Base-by-base conservation (phyloP, 805 yeast species). In the Helenozyma baotianmanensis region DNA sequence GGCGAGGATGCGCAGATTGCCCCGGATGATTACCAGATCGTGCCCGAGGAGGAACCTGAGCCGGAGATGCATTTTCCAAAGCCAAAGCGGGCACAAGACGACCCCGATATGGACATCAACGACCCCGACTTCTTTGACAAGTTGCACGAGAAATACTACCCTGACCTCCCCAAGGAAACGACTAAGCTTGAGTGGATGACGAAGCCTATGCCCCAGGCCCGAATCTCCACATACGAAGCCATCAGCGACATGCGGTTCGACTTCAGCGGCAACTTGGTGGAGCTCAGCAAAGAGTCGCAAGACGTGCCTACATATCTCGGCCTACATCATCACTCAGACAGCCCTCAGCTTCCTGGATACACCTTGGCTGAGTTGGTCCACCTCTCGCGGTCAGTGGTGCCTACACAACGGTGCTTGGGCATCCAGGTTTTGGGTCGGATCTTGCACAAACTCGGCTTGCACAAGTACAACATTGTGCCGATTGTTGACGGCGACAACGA, bases 131-230 rank as follows among this genome's bases (percentile, higher is more conserved):
- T 89, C 54, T 72, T 78, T 44, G 79, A 79, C 17, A 81, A 87
- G 50, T 62, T 92, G 32, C 92, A 88, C 49, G 82, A 78, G 16
- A 84, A 83, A 51, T 90, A 77, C 60, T 92, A 80, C 60, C 97
- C 99, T 1, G 90, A 88, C 44, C 64, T 92, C 31, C 96, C 96
- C 2, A 77, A 68, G 29, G 95, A 92, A 44, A 74, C 85, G 0
- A 79, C 76, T 25, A 82, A 85, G 47, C 57, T 92, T 36, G 83
- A 88, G 38, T 92, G 99, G 99, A 89, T 89, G 96, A 73, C 80
- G 36, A 78, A 84, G 2, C 74, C 80, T 1, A 65, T 73, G 16
- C 68, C 73, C 1, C 40, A 57, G 9, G 57, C 61, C 15, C 59
- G 62, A 0, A 50, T 57, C 45, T 68, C 61, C 45, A 62, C 70